These are phyloP conservation scores for Pyrenopolyporus hunteri DNA, from an alignment of 495 filamentous ascomycete genomes.

Conservation along the genomic window DNA sequence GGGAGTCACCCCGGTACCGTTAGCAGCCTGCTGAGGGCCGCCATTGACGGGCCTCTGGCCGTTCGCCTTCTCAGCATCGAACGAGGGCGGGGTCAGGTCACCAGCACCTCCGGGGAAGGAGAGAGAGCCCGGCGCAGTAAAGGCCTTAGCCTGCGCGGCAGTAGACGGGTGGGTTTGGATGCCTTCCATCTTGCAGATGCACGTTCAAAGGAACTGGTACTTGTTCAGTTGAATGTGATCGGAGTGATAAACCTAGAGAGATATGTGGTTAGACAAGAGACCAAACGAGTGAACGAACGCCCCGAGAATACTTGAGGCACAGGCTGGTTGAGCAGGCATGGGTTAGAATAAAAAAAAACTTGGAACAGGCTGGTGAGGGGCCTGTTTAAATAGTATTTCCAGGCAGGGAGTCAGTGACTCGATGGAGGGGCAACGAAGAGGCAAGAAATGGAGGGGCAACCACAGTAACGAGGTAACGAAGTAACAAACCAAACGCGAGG, in stretches of 20 bases:
- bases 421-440: not conserved
- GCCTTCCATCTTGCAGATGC: conserved; percentile 69
- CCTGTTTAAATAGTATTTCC: too few relatives aligned
- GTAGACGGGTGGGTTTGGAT: conserved; percentile 89
- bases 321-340: too few relatives aligned
- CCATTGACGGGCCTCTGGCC: conserved; percentile 59
- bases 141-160: conserved; percentile 87
- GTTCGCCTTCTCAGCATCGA: conserved; percentile 57
- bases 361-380: too few relatives aligned
- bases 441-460: not conserved
- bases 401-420: too few relatives aligned
- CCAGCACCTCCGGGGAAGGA: conserved; percentile 85
- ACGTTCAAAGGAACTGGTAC: conserved; percentile 12
- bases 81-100: conserved; percentile 75
- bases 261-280: conserved; percentile 22
- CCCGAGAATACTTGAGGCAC: too few relatives aligned
- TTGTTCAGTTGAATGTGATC: conserved; percentile 19
- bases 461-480: too few relatives aligned
- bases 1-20: conserved; percentile 87
- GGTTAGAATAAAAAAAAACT: not conserved
- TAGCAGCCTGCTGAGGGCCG: conserved; percentile 60
- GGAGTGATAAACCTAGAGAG: conserved; percentile 23
- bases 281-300: not conserved
- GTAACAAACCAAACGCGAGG: too few relatives aligned
- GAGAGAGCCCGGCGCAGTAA: conserved; percentile 85